Evolutionary conservation across 2,329 filamentous ascomycete genomes (phyloP).

Genomic region (Aureobasidium pullulans): DNA sequence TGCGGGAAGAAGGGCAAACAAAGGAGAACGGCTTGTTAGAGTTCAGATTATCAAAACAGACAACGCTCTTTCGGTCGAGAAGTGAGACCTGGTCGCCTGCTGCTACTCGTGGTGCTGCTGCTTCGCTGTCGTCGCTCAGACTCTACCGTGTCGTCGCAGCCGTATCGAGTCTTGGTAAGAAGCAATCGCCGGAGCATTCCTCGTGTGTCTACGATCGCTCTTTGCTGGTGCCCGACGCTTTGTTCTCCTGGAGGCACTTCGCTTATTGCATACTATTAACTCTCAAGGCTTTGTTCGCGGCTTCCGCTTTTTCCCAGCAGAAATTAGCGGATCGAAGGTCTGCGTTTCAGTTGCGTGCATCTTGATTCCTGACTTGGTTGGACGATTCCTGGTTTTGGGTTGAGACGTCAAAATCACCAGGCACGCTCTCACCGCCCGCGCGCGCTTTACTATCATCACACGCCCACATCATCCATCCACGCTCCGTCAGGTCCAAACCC

Average conservation of each 20-base stretch:
- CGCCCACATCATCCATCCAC: slow-evolving; percentile 1
- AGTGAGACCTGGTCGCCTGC: slow-evolving; percentile 11
- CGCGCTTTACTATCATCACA: slow-evolving; percentile 10
- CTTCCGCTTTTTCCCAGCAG: slow-evolving; percentile 7
- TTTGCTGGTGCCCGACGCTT: slow-evolving; percentile 1
- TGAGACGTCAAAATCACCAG: neutral
- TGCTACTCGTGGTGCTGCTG: slow-evolving; percentile 3
- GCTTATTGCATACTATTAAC: neutral
- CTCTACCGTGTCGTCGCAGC: neutral
- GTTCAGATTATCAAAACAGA: slow-evolving; percentile 11
- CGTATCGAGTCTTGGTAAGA: neutral
- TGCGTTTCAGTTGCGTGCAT: slow-evolving; percentile 8
- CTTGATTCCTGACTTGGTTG: neutral
- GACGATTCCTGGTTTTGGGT: neutral
- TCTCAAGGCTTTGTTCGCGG: slow-evolving; percentile 9
- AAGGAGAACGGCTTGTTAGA: slow-evolving; percentile 6
- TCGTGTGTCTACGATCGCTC: neutral
- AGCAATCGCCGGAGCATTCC: neutral
- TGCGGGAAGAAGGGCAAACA: slow-evolving; percentile 4
- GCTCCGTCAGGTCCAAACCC: neutral
- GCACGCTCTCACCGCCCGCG: slow-evolving; percentile 6
- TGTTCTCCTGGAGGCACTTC: neutral
- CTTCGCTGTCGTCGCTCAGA: neutral
- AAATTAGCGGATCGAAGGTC: slow-evolving; percentile 13
- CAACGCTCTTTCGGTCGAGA: slow-evolving; percentile 10